Evolutionary conservation across 1,284 basidiomycete species (phyloP).

Genomic region (Ustilago trichophora): DNA sequence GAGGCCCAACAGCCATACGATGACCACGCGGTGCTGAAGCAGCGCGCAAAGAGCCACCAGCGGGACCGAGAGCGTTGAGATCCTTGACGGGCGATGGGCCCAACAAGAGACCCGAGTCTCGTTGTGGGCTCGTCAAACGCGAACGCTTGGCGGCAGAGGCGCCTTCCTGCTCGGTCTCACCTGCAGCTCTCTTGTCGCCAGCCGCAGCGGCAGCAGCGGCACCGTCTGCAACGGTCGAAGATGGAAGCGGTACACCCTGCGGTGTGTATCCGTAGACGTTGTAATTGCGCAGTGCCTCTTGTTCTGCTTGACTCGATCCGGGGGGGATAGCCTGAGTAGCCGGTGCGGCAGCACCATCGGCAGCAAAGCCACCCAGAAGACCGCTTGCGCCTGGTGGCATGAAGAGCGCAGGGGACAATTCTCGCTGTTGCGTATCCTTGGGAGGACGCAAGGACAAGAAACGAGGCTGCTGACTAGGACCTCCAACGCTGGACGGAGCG

Average conservation of each 20-base stretch:
- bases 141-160: conserved; percentile 37
- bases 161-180: conserved; percentile 16
- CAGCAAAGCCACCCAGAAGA: conserved; percentile 26
- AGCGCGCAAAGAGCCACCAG: conserved; percentile 51
- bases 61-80: conserved; percentile 58
- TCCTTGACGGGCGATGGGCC: conserved; percentile 62
- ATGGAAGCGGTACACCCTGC: conserved; percentile 50
- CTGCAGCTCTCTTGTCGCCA: conserved; percentile 29
- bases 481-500: conserved; percentile 36
- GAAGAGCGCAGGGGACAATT: conserved; percentile 40
- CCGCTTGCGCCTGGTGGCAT: conserved; percentile 49
- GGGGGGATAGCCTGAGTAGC: conserved; percentile 53
- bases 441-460: conserved; percentile 59
- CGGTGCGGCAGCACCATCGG: conserved; percentile 1
- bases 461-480: conserved; percentile 55
- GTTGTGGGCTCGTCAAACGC: conserved; percentile 31
- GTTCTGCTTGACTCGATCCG: conserved; percentile 49
- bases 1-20: conserved; percentile 44
- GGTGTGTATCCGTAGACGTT: conserved; percentile 57
- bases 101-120: conserved; percentile 22
- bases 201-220: not conserved
- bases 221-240: conserved; percentile 1
- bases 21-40: conserved; percentile 49
- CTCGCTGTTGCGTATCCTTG: conserved; percentile 33
- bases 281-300: conserved; percentile 51